These are phyloP conservation scores for Fagopyrum tataricum DNA, from an alignment of 148 eudicot species.

Conservation along the genomic window DNA sequence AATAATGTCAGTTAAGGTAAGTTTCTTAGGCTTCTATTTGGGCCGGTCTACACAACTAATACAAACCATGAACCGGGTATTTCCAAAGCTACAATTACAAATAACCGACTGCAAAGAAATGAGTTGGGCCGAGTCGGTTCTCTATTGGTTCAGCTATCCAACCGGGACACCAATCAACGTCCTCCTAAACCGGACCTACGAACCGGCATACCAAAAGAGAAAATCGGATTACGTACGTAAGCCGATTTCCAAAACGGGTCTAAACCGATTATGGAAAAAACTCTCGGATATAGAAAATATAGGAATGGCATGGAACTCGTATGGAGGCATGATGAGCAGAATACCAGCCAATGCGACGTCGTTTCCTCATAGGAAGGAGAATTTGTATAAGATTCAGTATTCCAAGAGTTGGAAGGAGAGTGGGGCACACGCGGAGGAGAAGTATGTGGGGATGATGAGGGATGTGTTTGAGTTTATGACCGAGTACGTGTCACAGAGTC, in stretches of 20 bases:
- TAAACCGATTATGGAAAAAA: slow-evolving; percentile 29
- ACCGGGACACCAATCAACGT: slow-evolving; percentile 11
- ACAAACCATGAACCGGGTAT: slow-evolving; percentile 10
- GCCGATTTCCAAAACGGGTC: slow-evolving; percentile 30
- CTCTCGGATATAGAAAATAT: slow-evolving; percentile 16
- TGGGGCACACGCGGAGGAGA: slow-evolving; percentile 19
- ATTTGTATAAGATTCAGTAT: slow-evolving; percentile 43
- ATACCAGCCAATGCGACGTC: slow-evolving; percentile 26
- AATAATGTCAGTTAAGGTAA: slow-evolving; percentile 17
- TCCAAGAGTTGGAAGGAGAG: slow-evolving; percentile 25
- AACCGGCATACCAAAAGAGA: slow-evolving; percentile 21
- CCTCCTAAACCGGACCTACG: slow-evolving; percentile 21
- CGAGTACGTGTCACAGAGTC: slow-evolving; percentile 34
- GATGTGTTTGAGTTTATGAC: slow-evolving; percentile 26
- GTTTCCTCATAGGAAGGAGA: slow-evolving; percentile 45
- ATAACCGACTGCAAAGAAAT: slow-evolving; percentile 33
- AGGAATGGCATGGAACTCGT: slow-evolving; percentile 31
- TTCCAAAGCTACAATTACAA: slow-evolving; percentile 35
- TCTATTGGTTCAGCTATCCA: slow-evolving; percentile 28
- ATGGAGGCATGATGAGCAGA: slow-evolving; percentile 39
- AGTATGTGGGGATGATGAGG: slow-evolving; percentile 22
- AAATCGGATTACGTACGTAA: slow-evolving; percentile 41
- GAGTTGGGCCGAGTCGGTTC: slow-evolving; percentile 35
- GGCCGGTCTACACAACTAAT: slow-evolving; percentile 23
- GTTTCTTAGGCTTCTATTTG: slow-evolving; percentile 25